phyloP scores from a whole-genome alignment of 129 eudicot species.

The Ambrosia trifida region DNA sequence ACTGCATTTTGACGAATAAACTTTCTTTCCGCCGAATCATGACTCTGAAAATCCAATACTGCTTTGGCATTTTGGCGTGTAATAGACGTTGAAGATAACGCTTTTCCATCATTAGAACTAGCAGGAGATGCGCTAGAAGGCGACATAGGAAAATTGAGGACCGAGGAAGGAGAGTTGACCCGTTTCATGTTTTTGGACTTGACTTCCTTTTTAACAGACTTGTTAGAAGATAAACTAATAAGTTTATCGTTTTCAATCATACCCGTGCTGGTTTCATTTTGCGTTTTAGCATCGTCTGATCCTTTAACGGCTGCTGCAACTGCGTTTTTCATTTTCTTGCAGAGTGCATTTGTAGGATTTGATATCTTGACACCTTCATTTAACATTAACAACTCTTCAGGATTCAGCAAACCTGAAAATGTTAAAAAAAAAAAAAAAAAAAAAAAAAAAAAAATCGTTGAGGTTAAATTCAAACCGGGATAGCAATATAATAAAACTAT shows the following conservation, averaged over 20 bases:
- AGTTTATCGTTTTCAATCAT: conserved; percentile 10
- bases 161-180: conserved; percentile 33
- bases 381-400: conserved; percentile 53
- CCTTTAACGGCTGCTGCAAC: conserved; percentile 25
- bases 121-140: conserved; percentile 38
- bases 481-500: no score
- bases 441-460: neutral
- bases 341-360: conserved; percentile 41
- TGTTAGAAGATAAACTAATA: no score
- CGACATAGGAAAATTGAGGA: conserved; percentile 30
- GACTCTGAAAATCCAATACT: conserved; percentile 20
- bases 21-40: neutral
- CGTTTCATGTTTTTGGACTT: conserved; percentile 37
- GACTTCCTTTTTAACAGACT: conserved; percentile 19
- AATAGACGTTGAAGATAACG: conserved; percentile 27
- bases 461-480: neutral
- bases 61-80: neutral
- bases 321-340: conserved; percentile 36
- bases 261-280: conserved; percentile 42
- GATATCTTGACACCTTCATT: conserved; percentile 50
- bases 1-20: conserved; percentile 13
- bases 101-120: conserved; percentile 39
- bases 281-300: conserved; percentile 16
- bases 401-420: conserved; percentile 62
- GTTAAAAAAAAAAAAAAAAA: neutral